Evolutionary conservation across 257 asterid species (phyloP).

Genomic region (Linaria vulgaris): DNA sequence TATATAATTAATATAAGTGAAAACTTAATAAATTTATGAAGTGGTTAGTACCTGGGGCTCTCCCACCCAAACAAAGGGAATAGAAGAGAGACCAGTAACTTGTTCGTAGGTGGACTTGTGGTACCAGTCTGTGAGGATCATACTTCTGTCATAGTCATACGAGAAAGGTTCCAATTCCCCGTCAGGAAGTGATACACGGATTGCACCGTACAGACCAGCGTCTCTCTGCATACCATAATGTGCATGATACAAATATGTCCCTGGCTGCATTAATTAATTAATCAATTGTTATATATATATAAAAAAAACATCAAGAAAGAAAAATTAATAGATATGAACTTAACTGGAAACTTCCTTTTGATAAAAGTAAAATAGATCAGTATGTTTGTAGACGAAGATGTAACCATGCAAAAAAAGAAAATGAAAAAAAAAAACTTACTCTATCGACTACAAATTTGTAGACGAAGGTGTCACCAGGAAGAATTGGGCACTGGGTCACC

Average conservation of each 20-base stretch:
- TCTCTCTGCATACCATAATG: slow-evolving; percentile 96
- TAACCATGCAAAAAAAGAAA: too few species aligned
- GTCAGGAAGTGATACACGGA: slow-evolving; percentile 57
- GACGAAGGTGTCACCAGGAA: slow-evolving; percentile 74
- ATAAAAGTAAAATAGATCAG: too few species aligned
- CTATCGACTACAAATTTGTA: slow-evolving; percentile 83
- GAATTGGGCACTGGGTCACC: slow-evolving; percentile 87
- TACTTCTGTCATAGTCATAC: slow-evolving; percentile 67
- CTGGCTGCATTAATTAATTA: slow-evolving; percentile 47
- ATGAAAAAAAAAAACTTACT: slow-evolving; percentile 52
- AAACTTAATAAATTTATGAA: too few species aligned
- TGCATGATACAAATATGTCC: slow-evolving; percentile 85
- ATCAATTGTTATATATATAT: too few species aligned
- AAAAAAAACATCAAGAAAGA: background rate
- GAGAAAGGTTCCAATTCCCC: slow-evolving; percentile 64
- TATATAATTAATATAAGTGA: too few species aligned
- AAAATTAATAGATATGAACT: background rate
- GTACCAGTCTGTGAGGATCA: slow-evolving; percentile 81
- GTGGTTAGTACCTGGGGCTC: slow-evolving; percentile 99
- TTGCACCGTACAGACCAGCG: slow-evolving; percentile 70
- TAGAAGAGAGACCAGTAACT: slow-evolving; percentile 65
- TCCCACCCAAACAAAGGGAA: slow-evolving; percentile 79
- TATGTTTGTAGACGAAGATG: too few species aligned
- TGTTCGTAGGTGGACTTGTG: slow-evolving; percentile 65
- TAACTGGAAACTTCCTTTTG: background rate